Base-by-base conservation (phyloP, 495 filamentous ascomycete genomes). In the Penicillium crystallinum region DNA sequence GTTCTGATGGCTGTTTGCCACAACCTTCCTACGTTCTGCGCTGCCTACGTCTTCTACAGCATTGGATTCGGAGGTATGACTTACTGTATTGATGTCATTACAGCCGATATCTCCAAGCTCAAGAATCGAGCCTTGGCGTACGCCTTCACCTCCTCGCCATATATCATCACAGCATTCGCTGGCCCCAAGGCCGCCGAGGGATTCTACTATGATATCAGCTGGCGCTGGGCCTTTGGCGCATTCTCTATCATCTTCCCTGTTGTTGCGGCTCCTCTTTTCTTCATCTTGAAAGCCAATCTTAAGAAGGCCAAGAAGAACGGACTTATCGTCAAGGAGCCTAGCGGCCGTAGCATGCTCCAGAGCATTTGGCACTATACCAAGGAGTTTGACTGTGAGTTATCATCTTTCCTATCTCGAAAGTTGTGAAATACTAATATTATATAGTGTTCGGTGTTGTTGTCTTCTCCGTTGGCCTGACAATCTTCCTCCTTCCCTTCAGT, bases 401-500 rank as follows among this genome's bases (percentile, higher is more conserved):
- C 4, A 22, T 4, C 14, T 22, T 33, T n/a, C n/a, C n/a, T n/a
- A n/a, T n/a, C 23, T 5, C 10, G 17, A 25, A 14, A 2, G 27
- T 43, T 36, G 2, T 3, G 38, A 45, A 10, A 23, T 47, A 15
- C 38, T 54, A 17, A 58, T 31, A 27, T 37, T 37, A 17, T 27
- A 23, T 29, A 70, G 65, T 67, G 14, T 31, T 78, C 17, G 84
- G 84, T 39, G 63, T 85, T n/a, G 34, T 85, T 18, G 65, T 87
- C 14, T 64, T 85, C 46, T 70, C 69, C 9, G 72, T 65, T 17
- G 83, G 81, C 33, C 62, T 87, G 42, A 73, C 75, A 4, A 63
- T 85, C 27, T 79, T 87, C 57, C 70, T 86, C 10, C 73, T 85
- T 3, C 79, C 83, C 7, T 79, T 87, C 60, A 74, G 54, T 49